Base-by-base conservation (phyloP, 352 stramenopile species). In the Phytophthora kernoviae region DNA sequence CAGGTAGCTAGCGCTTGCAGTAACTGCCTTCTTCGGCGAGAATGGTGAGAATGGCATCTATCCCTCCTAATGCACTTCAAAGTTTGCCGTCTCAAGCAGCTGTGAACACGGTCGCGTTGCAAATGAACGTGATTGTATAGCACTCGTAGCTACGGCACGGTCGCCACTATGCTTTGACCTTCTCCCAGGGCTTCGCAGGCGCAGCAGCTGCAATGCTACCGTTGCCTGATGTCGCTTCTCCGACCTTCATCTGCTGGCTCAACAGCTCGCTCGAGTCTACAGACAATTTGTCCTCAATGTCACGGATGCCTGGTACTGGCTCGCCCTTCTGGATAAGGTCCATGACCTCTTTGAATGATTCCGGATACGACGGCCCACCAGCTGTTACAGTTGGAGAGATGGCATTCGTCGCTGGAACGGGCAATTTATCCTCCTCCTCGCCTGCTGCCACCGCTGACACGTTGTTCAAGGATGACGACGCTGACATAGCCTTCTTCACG, bases 291-390 rank as follows among this genome's bases (percentile, higher is more conserved):
- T 91, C 79, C 26, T 91, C 79, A 26, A 91, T 90, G 20, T 90
- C 71, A 17, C 83, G 78, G 56, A 91, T 90, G 5, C 80, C 82
- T 4, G 82, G 80, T n/a, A 91, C 80, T 9, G 63, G 70, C 49
- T 90, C 83, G 11, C 80, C 80, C 58, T 87, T 87, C 53, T 90
- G 81, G 37, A 92, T 68, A 59, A 90, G 69, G 62, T 86, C 74
- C 79, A 90, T 87, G 27, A 92, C 79, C 7, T 92, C 79, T 8
- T 69, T 82, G 53, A 92, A 92, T 5, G 83, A 90, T 49, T 87
- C 71, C 0, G 83, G 83, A 47, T 88, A 90, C 21, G 75, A 56
- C 17, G 83, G 83, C 3, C 75, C 72, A 1, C 40, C 53, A 5
- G 34, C 47, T 15, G 50, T 65, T 41, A 56, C 53, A 1, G 55